These are phyloP conservation scores for Suillus placidus DNA, from an alignment of 768 basidiomycete genomes.

Conservation along the genomic window DNA sequence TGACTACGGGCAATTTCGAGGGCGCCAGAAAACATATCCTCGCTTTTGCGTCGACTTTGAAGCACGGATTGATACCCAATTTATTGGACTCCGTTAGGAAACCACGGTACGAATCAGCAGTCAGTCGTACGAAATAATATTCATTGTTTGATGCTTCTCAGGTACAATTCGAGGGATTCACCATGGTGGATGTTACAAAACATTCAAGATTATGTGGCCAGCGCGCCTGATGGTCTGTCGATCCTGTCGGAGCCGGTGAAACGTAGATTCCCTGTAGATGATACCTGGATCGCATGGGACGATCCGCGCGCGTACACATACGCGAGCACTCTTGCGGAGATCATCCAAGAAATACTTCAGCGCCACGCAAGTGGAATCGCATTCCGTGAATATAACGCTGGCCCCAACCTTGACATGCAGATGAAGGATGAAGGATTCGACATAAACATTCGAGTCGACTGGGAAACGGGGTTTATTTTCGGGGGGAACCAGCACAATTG, in stretches of 20 bases:
- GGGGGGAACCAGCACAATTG: conserved; percentile 89
- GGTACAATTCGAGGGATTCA: conserved; percentile 95
- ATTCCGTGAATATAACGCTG: conserved; percentile 96
- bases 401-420: conserved; percentile 95
- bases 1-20: conserved; percentile 88
- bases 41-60: conserved; percentile 89
- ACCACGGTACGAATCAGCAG: conserved; percentile 60
- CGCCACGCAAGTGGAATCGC: conserved; percentile 90
- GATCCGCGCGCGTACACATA: conserved; percentile 81
- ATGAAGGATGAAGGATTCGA: conserved; percentile 94
- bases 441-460: conserved; percentile 93
- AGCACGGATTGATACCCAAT: conserved; percentile 97
- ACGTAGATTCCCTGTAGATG: conserved; percentile 94
- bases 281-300: conserved; percentile 92
- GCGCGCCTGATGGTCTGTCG: conserved; percentile 81
- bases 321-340: conserved; percentile 85
- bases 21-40: conserved; percentile 90
- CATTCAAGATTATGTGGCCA: conserved; percentile 90
- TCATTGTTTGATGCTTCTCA: conserved; percentile 26
- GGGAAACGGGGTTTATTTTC: conserved; percentile 87
- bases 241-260: conserved; percentile 82
- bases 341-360: conserved; percentile 95
- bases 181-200: conserved; percentile 99
- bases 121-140: not conserved
- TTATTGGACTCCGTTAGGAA: conserved; percentile 85